A percentile compares a stretch with the other conserved stretches of the same genome.
Evolutionary conservation across 1,139 yeast species (phyloP).

Genomic region (Taiozyma sp.): DNA sequence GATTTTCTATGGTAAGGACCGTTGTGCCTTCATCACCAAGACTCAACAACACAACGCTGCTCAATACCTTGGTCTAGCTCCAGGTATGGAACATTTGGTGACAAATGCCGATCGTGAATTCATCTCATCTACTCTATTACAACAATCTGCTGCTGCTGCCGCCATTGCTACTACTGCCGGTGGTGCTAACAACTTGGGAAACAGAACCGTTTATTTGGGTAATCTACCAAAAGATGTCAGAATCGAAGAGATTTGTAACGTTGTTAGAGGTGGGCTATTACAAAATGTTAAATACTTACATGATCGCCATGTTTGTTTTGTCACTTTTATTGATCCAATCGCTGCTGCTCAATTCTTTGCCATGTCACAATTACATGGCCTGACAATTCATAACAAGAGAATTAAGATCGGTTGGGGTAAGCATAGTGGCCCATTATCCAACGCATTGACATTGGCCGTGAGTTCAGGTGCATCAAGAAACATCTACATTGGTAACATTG

Average conservation of each 20-base stretch:
- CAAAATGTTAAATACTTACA: slow-evolving; percentile 70
- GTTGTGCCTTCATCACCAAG: slow-evolving; percentile 80
- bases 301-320: slow-evolving; percentile 89
- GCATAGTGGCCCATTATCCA: slow-evolving; percentile 86
- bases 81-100: slow-evolving; percentile 81
- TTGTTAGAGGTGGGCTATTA: slow-evolving; percentile 86
- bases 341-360: slow-evolving; percentile 95
- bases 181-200: slow-evolving; percentile 78
- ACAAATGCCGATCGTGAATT: slow-evolving; percentile 77
- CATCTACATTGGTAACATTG: slow-evolving; percentile 76
- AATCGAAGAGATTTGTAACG: slow-evolving; percentile 90
- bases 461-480: slow-evolving; percentile 93
- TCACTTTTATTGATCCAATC: slow-evolving; percentile 85
- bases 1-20: slow-evolving; percentile 82
- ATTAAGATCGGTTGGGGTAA: slow-evolving; percentile 96
- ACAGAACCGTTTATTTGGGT: slow-evolving; percentile 88
- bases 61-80: slow-evolving; percentile 86
- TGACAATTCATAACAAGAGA: slow-evolving; percentile 74
- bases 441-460: slow-evolving; percentile 78
- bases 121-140: slow-evolving; percentile 43
- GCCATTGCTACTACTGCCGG: slow-evolving; percentile 76
- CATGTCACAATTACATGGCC: slow-evolving; percentile 76
- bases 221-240: slow-evolving; percentile 82
- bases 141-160: slow-evolving; percentile 75
- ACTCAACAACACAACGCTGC: slow-evolving; percentile 98